A percentile compares a stretch with the other conserved stretches of the same genome.
phyloP scores from a whole-genome alignment of 805 yeast genomes.

The Isabelozyma pseudorhagii region DNA sequence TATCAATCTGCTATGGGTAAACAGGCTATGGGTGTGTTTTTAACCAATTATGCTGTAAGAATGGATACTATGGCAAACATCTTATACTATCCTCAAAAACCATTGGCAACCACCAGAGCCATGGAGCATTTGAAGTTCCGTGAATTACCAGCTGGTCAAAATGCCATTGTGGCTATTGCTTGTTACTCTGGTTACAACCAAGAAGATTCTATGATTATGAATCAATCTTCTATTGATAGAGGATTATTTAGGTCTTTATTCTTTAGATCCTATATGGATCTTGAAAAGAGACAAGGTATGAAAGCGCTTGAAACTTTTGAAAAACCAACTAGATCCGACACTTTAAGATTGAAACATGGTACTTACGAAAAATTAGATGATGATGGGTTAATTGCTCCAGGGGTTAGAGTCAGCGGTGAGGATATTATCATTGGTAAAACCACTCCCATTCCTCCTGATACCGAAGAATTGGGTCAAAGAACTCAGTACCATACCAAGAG shows the following conservation, averaged over 20 bases:
- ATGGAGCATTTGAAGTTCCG: constrained; percentile 97
- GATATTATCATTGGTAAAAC: constrained; percentile 98
- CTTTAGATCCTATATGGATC: constrained; percentile 97
- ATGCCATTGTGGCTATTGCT: constrained; percentile 96
- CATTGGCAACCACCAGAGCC: constrained; percentile 94
- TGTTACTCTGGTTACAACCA: constrained; percentile 99
- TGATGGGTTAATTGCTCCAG: constrained; percentile 97
- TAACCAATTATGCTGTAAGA: constrained; percentile 92
- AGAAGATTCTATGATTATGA: constrained; percentile 99
- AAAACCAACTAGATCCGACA: constrained; percentile 92
- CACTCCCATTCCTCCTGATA: constrained; percentile 98
- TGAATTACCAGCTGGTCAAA: constrained; percentile 98
- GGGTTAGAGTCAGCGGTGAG: constrained; percentile 98
- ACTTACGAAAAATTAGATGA: constrained; percentile 97
- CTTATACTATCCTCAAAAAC: constrained; percentile 95
- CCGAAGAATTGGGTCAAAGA: constrained; percentile 97
- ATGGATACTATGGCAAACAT: constrained; percentile 99
- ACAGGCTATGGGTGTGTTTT: constrained; percentile 98
- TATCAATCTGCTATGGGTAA: constrained; percentile 99
- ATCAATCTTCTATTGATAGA: constrained; percentile 94
- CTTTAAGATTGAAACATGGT: constrained; percentile 94
- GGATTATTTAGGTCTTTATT: constrained; percentile 94
- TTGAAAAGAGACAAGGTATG: constrained; percentile 98
- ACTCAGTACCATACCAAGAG: constrained; percentile 97
- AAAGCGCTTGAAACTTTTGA: constrained; percentile 97